Conservation (phyloP, 768 basidiomycete genomes). For the Rhodotorula taiwanensis region DNA sequence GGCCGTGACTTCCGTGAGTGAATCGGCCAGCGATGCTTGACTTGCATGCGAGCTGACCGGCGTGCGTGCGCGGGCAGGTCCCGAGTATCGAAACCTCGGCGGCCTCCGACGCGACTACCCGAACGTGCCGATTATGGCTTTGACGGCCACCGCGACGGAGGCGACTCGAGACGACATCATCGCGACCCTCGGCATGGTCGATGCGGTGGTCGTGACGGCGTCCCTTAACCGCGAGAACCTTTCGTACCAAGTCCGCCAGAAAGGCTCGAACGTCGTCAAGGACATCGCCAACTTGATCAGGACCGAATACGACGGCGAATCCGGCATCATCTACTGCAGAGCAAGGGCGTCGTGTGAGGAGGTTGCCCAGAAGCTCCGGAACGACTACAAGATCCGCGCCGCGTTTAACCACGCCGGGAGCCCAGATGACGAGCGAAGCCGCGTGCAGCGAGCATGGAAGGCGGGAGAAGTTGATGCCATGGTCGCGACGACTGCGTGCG, state of each 20-base stretch:
- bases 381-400: constrained; percentile 57
- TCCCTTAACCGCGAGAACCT: constrained; percentile 95
- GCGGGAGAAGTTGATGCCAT: constrained; percentile 65
- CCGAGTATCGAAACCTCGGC: constrained; percentile 65
- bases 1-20: constrained; percentile 73
- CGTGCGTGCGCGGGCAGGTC: constrained; percentile 20
- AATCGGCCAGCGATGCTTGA: constrained; percentile 33
- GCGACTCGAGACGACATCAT: constrained; percentile 73
- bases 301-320: constrained; percentile 52
- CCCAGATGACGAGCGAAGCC: constrained; percentile 56
- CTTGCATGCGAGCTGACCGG: neutral
- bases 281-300: constrained; percentile 67
- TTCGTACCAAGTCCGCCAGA: constrained; percentile 58
- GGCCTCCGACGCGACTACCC: constrained; percentile 68
- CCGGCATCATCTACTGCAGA: constrained; percentile 73
- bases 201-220: constrained; percentile 60
- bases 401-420: constrained; percentile 80
- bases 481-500: constrained; percentile 72
- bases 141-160: constrained; percentile 87
- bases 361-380: constrained; percentile 61
- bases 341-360: constrained; percentile 70
- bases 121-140: constrained; percentile 81
- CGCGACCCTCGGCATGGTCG: constrained; percentile 56
- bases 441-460: constrained; percentile 67
- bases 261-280: constrained; percentile 47